These are phyloP conservation scores for Phlebiopsis flavidoalba DNA, from an alignment of 768 basidiomycete species.

Conservation along the genomic window DNA sequence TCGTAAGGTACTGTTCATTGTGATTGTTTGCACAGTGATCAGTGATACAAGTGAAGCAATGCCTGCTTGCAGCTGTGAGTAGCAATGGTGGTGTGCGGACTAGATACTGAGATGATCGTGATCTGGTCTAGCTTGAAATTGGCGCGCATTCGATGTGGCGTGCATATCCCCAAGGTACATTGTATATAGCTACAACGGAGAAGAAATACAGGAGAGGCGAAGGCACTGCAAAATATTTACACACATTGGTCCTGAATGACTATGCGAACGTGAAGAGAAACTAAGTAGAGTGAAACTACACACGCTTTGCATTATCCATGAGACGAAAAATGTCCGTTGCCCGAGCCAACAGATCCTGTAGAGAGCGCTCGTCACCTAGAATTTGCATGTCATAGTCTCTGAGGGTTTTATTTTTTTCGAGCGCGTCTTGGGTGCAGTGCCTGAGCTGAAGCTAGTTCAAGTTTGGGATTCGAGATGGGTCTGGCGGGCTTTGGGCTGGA, in stretches of 20 bases:
- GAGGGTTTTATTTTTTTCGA: not conserved
- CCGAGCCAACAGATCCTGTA: constrained; percentile 2
- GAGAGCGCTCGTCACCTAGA: not conserved
- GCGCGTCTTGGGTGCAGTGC: not conserved
- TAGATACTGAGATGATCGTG: too few relatives aligned
- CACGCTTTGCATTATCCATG: not conserved
- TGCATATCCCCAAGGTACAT: not conserved
- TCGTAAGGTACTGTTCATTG: not conserved
- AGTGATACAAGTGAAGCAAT: not conserved
- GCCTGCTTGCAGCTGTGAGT: not conserved
- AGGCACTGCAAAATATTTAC: not conserved
- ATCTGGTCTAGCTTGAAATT: not conserved
- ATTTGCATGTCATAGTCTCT: not conserved
- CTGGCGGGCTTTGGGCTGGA: not conserved
- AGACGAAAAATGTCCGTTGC: too few relatives aligned
- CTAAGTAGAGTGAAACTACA: not conserved
- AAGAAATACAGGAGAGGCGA: too few relatives aligned
- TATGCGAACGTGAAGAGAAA: not conserved
- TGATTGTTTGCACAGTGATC: not conserved
- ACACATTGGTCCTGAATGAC: not conserved
- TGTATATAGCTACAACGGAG: too few relatives aligned
- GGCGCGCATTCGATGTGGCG: not conserved
- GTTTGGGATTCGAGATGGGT: not conserved
- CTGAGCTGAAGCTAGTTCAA: not conserved
- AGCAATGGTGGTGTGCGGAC: too few relatives aligned